Evolutionary conservation across 108 stramenopile genomes (phyloP).

Genomic region (Chaetoceros tenuissimus): DNA sequence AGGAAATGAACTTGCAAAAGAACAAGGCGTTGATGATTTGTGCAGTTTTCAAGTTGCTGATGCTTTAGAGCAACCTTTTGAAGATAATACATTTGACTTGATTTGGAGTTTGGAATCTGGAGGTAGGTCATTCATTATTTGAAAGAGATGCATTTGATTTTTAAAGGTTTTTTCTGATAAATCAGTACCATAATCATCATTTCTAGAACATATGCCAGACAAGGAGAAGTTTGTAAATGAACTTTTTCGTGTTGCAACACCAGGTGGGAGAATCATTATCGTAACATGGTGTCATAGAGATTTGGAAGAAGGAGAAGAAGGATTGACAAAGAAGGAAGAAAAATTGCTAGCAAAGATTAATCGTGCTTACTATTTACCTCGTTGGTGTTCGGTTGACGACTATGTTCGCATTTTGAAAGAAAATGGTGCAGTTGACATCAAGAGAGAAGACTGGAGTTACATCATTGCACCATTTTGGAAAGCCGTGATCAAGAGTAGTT

Average conservation of each 20-base stretch:
- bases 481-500: slow-evolving; percentile 78
- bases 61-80: slow-evolving; percentile 88
- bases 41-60: slow-evolving; percentile 84
- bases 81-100: slow-evolving; percentile 79
- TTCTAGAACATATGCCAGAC: slow-evolving; percentile 98
- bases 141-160: too few species aligned
- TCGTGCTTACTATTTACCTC: slow-evolving; percentile 84
- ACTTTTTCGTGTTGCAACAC: slow-evolving; percentile 71
- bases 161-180: too few species aligned
- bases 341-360: slow-evolving; percentile 76
- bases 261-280: slow-evolving; percentile 80
- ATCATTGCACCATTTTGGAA: slow-evolving; percentile 94
- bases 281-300: slow-evolving; percentile 95
- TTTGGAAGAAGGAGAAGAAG: slow-evolving; percentile 63
- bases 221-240: slow-evolving; percentile 86
- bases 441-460: slow-evolving; percentile 83
- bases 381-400: slow-evolving; percentile 78
- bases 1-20: slow-evolving; percentile 74
- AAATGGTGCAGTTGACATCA: slow-evolving; percentile 54
- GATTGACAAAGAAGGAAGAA: slow-evolving; percentile 65
- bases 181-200: too few species aligned
- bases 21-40: slow-evolving; percentile 67
- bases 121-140: too few species aligned
- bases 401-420: slow-evolving; percentile 68
- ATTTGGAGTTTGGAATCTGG: slow-evolving; percentile 94